Evolutionary conservation across 768 basidiomycete genomes (phyloP).

Genomic region (Kondoa subrosea): DNA sequence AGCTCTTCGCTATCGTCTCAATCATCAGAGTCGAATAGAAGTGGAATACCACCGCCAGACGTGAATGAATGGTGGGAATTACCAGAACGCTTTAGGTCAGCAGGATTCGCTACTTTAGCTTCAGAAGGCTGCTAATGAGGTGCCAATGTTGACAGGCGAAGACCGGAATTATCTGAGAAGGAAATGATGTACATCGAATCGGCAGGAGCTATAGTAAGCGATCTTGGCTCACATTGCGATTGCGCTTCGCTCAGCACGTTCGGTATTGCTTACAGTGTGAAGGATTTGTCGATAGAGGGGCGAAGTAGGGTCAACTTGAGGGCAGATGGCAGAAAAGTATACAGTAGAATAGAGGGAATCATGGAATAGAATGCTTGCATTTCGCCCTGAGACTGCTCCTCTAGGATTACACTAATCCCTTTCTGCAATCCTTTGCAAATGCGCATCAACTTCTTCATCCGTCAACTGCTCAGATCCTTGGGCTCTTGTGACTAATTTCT

Average conservation of each 20-base stretch:
- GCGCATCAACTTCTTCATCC: background rate
- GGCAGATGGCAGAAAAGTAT: too few relatives aligned
- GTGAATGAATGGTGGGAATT: conserved; percentile 6
- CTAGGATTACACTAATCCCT: too few relatives aligned
- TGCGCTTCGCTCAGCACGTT: too few relatives aligned
- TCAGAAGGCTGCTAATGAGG: background rate
- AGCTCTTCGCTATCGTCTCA: background rate
- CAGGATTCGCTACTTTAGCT: background rate
- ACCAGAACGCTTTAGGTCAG: background rate
- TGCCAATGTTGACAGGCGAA: background rate
- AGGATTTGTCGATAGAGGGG: background rate
- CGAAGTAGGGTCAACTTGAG: background rate
- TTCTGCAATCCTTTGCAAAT: background rate
- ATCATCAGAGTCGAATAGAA: background rate
- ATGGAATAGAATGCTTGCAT: too few relatives aligned
- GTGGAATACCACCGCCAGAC: background rate
- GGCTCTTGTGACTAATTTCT: background rate
- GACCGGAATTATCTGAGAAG: background rate
- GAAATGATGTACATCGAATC: background rate
- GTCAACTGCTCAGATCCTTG: background rate
- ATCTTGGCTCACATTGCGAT: too few relatives aligned
- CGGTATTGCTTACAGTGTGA: too few relatives aligned
- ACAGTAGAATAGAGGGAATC: too few relatives aligned
- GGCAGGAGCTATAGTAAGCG: background rate
- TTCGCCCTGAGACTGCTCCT: too few relatives aligned